Conservation (phyloP, 1,284 basidiomycete species). For the Cutaneotrichosporon mucoides region DNA sequence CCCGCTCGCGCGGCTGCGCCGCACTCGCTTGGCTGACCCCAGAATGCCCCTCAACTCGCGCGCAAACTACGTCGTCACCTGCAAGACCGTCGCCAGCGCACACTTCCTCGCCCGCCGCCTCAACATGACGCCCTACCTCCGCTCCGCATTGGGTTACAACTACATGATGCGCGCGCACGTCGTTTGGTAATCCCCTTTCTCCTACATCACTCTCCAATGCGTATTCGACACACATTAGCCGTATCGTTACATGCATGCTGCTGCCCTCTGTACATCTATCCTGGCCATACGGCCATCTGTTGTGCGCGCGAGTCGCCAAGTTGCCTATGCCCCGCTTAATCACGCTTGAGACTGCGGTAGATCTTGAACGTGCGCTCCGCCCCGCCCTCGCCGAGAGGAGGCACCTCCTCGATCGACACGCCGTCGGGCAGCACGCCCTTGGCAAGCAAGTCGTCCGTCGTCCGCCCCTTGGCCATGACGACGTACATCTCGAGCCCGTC, state of each 20-base stretch:
- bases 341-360: conserved; percentile 45
- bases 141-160: conserved; percentile 8
- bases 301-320: not conserved
- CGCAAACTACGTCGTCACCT: conserved; percentile 17
- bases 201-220: no score
- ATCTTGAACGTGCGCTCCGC: conserved; percentile 46
- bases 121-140: conserved; percentile 27
- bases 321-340: conserved; percentile 25
- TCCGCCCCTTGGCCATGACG: conserved; percentile 66
- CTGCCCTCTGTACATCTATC: conserved; percentile 9
- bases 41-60: not conserved
- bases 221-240: not conserved
- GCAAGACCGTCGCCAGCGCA: conserved; percentile 26
- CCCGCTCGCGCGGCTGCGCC: no score
- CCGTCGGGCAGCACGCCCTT: conserved; percentile 55
- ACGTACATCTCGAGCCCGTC: conserved; percentile 89
- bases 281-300: not conserved
- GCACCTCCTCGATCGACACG: conserved; percentile 52
- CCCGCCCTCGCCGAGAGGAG: conserved; percentile 36
- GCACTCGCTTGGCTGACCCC: no score
- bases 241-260: conserved; percentile 25
- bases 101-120: conserved; percentile 23
- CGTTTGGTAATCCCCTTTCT: conserved; percentile 15
- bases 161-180: conserved; percentile 30
- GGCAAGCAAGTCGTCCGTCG: conserved; percentile 60